Percentiles rank a stretch among this genome's conserved stretches.
Conservation (phyloP, 768 basidiomycete species). For the Leucocoprinus leucothites region DNA sequence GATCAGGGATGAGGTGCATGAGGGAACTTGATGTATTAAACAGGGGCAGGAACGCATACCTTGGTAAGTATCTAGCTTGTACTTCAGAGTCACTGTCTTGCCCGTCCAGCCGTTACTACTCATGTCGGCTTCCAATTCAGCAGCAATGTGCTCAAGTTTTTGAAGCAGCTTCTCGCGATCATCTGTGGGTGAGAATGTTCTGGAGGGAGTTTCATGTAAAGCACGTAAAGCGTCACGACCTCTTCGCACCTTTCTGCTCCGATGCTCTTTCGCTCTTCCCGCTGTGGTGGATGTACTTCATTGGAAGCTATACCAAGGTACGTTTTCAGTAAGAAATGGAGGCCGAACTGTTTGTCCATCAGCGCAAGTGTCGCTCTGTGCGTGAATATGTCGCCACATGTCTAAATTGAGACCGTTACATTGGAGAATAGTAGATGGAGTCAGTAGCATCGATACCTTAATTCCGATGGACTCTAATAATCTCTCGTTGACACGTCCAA, state of each 20-base stretch:
- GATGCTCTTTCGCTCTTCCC: slow-evolving; percentile 89
- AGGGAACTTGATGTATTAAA: background rate
- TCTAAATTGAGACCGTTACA: slow-evolving; percentile 40
- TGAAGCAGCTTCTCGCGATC: slow-evolving; percentile 65
- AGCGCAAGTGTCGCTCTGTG: slow-evolving; percentile 71
- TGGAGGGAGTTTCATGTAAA: background rate
- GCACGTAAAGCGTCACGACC: background rate
- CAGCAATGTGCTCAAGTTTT: slow-evolving; percentile 79
- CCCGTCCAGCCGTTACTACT: slow-evolving; percentile 77
- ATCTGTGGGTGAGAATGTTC: slow-evolving; percentile 19
- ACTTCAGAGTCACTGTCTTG: slow-evolving; percentile 87
- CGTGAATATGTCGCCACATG: slow-evolving; percentile 84
- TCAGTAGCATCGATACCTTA: slow-evolving; percentile 45
- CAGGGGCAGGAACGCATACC: slow-evolving; percentile 34
- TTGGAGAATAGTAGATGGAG: slow-evolving; percentile 1
- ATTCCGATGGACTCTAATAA: slow-evolving; percentile 85
- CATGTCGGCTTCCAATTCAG: slow-evolving; percentile 82
- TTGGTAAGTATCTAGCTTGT: slow-evolving; percentile 89
- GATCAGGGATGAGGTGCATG: background rate
- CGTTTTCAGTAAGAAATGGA: slow-evolving; percentile 69
- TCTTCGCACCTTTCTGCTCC: slow-evolving; percentile 65
- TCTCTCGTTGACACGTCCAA: slow-evolving; percentile 89
- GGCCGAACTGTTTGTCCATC: slow-evolving; percentile 87
- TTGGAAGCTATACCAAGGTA: slow-evolving; percentile 89
- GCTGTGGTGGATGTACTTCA: slow-evolving; percentile 64